These are phyloP conservation scores for Nemophila menziesii DNA, from an alignment of 257 asterid species.

Conservation along the genomic window DNA sequence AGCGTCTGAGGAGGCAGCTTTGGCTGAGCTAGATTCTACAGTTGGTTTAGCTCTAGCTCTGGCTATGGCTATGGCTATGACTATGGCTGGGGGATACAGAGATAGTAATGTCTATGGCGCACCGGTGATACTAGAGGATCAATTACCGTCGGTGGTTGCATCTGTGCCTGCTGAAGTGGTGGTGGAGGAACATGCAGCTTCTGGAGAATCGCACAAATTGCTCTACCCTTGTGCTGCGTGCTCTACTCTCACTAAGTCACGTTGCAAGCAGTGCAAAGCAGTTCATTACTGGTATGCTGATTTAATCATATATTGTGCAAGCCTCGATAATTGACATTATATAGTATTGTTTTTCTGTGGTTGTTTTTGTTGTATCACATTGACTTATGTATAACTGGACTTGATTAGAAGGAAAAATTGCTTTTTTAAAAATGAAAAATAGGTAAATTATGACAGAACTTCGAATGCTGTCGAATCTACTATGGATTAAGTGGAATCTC, in stretches of 20 bases:
- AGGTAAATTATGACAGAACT: background rate
- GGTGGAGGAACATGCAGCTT: conserved; percentile 9
- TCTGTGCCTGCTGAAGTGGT: background rate
- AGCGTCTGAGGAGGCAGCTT: conserved; percentile 54
- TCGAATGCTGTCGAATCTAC: background rate
- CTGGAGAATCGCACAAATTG: conserved; percentile 19
- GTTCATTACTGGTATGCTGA: conserved; percentile 64
- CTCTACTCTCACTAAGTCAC: conserved; percentile 39
- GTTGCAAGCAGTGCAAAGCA: conserved; percentile 69
- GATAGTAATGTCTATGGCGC: conserved; percentile 15
- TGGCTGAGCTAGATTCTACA: conserved; percentile 49
- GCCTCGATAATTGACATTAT: background rate
- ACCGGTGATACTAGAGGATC: conserved; percentile 10
- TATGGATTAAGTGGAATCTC: background rate
- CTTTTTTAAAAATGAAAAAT: background rate
- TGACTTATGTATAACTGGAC: background rate
- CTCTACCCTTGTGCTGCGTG: conserved; percentile 59
- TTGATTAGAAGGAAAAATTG: background rate
- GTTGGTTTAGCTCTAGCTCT: conserved; percentile 6
- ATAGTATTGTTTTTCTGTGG: background rate
- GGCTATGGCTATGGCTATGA: conserved; percentile 8
- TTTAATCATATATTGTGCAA: background rate
- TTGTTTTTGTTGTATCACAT: background rate
- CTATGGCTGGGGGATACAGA: conserved; percentile 5
- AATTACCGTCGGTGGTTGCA: background rate